Evolutionary conservation across 768 basidiomycete species (phyloP), one percentile per base, ranked within the genome.

Genomic region (Trametes cubensis): DNA sequence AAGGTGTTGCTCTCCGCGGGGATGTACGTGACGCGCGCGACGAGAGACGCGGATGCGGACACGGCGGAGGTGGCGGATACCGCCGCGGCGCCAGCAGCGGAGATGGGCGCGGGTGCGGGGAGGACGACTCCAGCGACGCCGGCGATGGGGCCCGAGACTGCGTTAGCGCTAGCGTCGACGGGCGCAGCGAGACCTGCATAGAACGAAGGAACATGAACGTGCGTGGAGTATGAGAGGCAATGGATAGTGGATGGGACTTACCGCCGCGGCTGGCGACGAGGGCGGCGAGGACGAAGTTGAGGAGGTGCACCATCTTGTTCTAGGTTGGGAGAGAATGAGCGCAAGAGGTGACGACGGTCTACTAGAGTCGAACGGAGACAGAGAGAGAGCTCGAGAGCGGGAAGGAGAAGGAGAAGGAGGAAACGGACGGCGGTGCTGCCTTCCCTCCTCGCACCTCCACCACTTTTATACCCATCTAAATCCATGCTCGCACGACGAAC

Each of bases 221-320:
- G 34, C 10, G 25, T 44, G 1, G 20, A 17, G 13, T 17, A n/a
- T n/a, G n/a, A n/a, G n/a, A n/a, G n/a, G 10, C 8, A 28, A 28
- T 15, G 15, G 13, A 11, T n/a, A 17, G 40, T 25, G 39, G 14
- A 8, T 18, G 17, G 25, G 44, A 14, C 57, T 23, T 58, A 59
- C 58, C 58, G 6, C 58, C 58, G 6, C 40, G 34, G 17, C 46
- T 45, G 20, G 58, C 49, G 14, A 28, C 58, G 28, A 59, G 49
- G 2, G 58, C 58, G 20, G 48, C 48, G 26, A 59, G 23, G 49
- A 59, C 49, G 40, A 59, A 59, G 49, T 38, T 51, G 14, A 51
- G 28, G 18, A 59, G 42, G 42, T 59, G 58, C 58, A 59, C 45
- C 58, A 51, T 59, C 26, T 30, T 59, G 40, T 13, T 3, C 11